Evolutionary conservation across 805 yeast species (phyloP).

Genomic region (Teunomyces atbi): DNA sequence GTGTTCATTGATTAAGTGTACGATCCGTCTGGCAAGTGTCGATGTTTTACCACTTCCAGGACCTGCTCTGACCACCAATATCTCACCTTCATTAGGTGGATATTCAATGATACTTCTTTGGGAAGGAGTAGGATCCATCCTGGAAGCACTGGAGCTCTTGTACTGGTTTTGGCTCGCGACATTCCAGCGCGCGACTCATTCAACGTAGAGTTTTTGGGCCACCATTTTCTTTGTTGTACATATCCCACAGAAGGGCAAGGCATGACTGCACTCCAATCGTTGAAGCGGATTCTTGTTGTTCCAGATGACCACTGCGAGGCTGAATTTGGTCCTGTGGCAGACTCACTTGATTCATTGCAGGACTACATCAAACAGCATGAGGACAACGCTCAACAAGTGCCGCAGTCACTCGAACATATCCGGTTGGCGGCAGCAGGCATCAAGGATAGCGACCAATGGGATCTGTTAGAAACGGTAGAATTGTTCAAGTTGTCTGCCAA

Average conservation of each 20-base stretch:
- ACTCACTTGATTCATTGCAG: constrained; percentile 10
- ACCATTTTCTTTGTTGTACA: too few relatives aligned
- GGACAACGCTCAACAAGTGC: neutral
- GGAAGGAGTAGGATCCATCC: constrained; percentile 15
- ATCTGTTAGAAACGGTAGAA: constrained; percentile 5
- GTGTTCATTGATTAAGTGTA: constrained; percentile 39
- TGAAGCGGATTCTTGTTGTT: constrained; percentile 9
- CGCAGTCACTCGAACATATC: constrained; percentile 3
- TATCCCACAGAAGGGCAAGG: neutral
- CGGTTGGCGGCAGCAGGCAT: neutral
- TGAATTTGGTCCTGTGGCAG: constrained; percentile 1
- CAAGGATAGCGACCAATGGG: neutral
- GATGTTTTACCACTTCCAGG: constrained; percentile 76
- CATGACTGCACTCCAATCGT: constrained; percentile 13
- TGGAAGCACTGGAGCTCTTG: neutral
- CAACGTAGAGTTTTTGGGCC: too few relatives aligned
- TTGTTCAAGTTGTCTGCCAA: constrained; percentile 6
- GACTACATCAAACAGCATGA: constrained; percentile 4
- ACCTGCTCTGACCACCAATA: constrained; percentile 60
- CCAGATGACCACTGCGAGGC: constrained; percentile 1
- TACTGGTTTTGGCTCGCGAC: neutral
- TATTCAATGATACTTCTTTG: constrained; percentile 47
- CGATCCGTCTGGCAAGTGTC: constrained; percentile 55
- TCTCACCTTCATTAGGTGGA: constrained; percentile 36
- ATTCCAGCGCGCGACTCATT: neutral